Percentiles rank a stretch among this genome's conserved stretches.
phyloP scores from a whole-genome alignment of 179 eudicot genomes.

The Patellifolia procumbens region DNA sequence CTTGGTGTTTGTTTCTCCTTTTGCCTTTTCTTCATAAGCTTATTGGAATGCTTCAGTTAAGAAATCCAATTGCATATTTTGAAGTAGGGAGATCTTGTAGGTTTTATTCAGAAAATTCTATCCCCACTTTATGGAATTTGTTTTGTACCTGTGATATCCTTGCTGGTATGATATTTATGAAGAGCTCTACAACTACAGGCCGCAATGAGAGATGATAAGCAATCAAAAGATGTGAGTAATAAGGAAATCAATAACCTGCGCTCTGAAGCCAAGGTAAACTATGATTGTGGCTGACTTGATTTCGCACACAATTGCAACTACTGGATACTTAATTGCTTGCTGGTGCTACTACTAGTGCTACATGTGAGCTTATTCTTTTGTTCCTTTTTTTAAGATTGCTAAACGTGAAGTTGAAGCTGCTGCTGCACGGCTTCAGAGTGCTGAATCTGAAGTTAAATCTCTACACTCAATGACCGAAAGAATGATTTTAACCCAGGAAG shows the following conservation, averaged over 20 bases:
- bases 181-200: constrained; percentile 45
- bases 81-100: not conserved
- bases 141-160: not conserved
- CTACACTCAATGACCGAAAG: constrained; percentile 85
- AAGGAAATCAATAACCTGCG: constrained; percentile 58
- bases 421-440: constrained; percentile 59
- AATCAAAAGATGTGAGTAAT: constrained; percentile 58
- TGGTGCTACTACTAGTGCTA: constrained; percentile 19
- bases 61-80: not conserved
- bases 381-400: constrained; percentile 51
- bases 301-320: not conserved
- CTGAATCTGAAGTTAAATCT: constrained; percentile 76
- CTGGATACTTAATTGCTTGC: constrained; percentile 2
- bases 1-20: constrained; percentile 2
- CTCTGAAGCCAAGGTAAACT: constrained; percentile 61
- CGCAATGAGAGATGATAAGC: constrained; percentile 84
- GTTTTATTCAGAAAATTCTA: not conserved
- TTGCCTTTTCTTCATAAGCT: not conserved
- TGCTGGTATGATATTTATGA: not conserved
- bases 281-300: constrained; percentile 9
- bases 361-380: constrained; percentile 16
- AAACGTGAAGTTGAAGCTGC: constrained; percentile 62
- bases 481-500: constrained; percentile 85
- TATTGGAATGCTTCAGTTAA: not conserved
- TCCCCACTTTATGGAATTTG: not conserved